Conservation (phyloP, 108 stramenopile genomes). For the Skeletonema tropicum region DNA sequence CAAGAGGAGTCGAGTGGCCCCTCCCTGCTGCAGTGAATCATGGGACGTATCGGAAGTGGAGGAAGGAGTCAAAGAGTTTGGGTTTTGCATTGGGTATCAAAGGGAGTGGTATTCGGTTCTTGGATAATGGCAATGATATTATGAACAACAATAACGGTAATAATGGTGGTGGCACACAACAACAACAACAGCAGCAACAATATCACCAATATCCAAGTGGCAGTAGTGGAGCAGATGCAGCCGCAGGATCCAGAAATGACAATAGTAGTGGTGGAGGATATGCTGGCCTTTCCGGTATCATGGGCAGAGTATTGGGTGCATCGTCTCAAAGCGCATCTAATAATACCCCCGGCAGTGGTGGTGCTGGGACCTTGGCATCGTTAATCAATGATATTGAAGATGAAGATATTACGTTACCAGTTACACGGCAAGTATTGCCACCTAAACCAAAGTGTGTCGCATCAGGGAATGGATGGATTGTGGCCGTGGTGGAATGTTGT, state of each 20-base stretch:
- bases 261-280: slow-evolving; percentile 12
- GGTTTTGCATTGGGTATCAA: slow-evolving; percentile 56
- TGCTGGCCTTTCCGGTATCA: slow-evolving; percentile 43
- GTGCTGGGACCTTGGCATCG: slow-evolving; percentile 6
- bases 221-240: slow-evolving; percentile 3
- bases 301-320: slow-evolving; percentile 49
- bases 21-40: slow-evolving; percentile 61
- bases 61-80: slow-evolving; percentile 48
- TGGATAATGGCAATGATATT: neutral
- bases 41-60: slow-evolving; percentile 56
- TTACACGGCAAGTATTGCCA: slow-evolving; percentile 62
- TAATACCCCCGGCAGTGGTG: slow-evolving; percentile 4
- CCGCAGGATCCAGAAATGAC: neutral
- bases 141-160: neutral
- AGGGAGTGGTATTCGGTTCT: slow-evolving; percentile 7
- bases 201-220: slow-evolving; percentile 5
- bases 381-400: slow-evolving; percentile 46
- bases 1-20: slow-evolving; percentile 86
- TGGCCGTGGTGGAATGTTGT: slow-evolving; percentile 74
- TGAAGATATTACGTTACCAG: slow-evolving; percentile 32
- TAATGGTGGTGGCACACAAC: slow-evolving; percentile 7
- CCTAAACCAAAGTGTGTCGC: slow-evolving; percentile 72
- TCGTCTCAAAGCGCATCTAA: slow-evolving; percentile 43
- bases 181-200: neutral
- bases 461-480: slow-evolving; percentile 86